Percentiles rank a stretch among this genome's conserved stretches.
Conservation (phyloP, 495 filamentous ascomycete species). For the Penicillium samsonianum region DNA sequence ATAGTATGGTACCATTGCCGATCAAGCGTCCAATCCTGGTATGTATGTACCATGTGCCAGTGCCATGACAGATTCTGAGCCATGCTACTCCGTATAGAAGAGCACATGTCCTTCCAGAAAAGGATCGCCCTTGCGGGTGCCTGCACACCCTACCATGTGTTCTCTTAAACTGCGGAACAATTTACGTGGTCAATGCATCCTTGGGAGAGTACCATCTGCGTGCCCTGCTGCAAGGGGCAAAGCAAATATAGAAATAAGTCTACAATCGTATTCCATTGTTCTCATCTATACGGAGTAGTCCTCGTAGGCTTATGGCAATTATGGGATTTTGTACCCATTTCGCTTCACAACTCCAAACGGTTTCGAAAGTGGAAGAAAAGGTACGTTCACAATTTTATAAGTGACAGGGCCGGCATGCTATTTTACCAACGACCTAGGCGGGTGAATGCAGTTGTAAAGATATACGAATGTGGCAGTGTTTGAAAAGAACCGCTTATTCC, state of each 20-base stretch:
- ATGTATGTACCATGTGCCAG: neutral
- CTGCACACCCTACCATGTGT: neutral
- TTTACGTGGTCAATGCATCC: neutral
- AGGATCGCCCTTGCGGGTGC: neutral
- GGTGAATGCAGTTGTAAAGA: too few species aligned
- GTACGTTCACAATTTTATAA: too few species aligned
- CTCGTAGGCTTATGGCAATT: too few species aligned
- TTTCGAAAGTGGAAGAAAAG: too few species aligned
- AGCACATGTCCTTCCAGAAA: neutral
- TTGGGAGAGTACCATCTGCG: neutral
- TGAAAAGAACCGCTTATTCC: too few species aligned
- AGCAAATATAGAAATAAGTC: neutral
- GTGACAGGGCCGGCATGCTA: too few species aligned
- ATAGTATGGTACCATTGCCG: neutral
- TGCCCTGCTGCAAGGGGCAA: conserved; percentile 9
- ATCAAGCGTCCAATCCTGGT: neutral
- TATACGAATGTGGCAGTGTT: too few species aligned
- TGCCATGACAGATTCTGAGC: neutral
- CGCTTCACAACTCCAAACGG: too few species aligned
- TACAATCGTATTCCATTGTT: neutral
- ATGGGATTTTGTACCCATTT: too few species aligned
- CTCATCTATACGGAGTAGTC: neutral
- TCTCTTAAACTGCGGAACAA: neutral
- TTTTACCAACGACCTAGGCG: too few species aligned
- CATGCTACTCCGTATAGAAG: neutral